Evolutionary conservation across 2,329 filamentous ascomycete genomes (phyloP), one percentile per base, ranked within the genome.

Genomic region (Phyllosticta citrichinensis): DNA sequence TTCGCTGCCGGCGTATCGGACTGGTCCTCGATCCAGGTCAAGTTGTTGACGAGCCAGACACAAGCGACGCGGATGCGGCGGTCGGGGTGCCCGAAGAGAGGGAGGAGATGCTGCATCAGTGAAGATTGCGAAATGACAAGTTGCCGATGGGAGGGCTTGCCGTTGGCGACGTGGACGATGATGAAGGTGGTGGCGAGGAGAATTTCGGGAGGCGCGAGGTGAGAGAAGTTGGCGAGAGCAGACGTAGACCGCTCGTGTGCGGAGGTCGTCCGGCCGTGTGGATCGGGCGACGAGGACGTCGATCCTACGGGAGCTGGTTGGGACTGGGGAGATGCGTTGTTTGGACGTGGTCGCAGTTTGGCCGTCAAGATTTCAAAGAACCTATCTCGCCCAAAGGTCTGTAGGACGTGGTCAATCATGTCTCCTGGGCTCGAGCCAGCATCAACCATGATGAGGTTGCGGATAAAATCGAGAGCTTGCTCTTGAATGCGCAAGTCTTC

Each of bases 401-500:
- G 82, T 69, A 97, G 87, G 22, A 97, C 75, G 68, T 89, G 86
- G 69, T 96, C 91, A 63, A 97, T 91, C 84, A 97, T 93, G 75
- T 77, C 84, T 63, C 72, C 79, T 1, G 60, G 55, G 55, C 56
- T 58, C 66, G 75, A 80, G 66, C 73, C 65, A 54, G 71, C 83
- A 66, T 73, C 77, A 63, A 86, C 84, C 62, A 87, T 88, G 65
- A 97, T 89, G 33, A 97, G 79, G 73, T 99, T 99, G 60, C 93
- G 84, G 64, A 99, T 84, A 66, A 97, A 87, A 67, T 95, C 88
- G 19, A 97, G 82, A 0, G 87, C 89, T 74, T 97, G 92, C 70
- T 96, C 91, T 74, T 97, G 93, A 27, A 97, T 88, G 2, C 87
- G 86, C 47, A 92, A 80, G 65, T 95, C 89, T 65, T 96, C 88